Conservation (phyloP, 2,329 filamentous ascomycete species). For the Neofusicoccum ribis region DNA sequence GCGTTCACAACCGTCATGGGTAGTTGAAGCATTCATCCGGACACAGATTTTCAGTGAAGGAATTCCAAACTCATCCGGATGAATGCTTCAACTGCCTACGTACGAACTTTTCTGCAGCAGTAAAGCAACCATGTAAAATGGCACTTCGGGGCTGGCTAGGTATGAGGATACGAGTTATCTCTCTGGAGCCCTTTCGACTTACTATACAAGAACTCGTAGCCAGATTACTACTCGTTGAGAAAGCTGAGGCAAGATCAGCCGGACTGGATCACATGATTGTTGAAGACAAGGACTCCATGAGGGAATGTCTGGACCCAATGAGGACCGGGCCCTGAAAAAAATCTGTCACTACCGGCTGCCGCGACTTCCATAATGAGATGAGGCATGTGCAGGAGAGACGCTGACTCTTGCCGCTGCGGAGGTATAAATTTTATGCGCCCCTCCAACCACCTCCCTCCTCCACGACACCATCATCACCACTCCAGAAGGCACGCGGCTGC, state of each 20-base stretch:
- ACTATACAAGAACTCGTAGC: neutral
- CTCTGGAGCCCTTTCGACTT: too few relatives aligned
- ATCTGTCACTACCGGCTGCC: neutral
- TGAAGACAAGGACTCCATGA: neutral
- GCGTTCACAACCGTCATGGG: too few relatives aligned
- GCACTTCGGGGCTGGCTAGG: too few relatives aligned
- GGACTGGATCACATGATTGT: neutral
- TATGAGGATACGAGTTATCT: too few relatives aligned
- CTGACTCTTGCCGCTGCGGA: neutral
- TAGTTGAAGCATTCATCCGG: too few relatives aligned
- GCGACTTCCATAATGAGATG: neutral
- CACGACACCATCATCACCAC: neutral
- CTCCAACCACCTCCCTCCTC: neutral
- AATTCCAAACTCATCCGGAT: too few relatives aligned
- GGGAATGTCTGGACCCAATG: neutral
- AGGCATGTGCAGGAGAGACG: neutral
- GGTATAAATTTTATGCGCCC: neutral
- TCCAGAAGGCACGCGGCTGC: too few relatives aligned
- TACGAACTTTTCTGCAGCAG: too few relatives aligned
- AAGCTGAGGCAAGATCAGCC: neutral
- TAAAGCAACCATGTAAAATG: too few relatives aligned
- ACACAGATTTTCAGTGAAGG: too few relatives aligned
- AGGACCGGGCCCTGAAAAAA: neutral
- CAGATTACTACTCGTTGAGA: too few relatives aligned
- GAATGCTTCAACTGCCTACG: too few relatives aligned